Evolutionary conservation across 805 yeast genomes (phyloP).

Genomic region (Lachancea dasiensis): DNA sequence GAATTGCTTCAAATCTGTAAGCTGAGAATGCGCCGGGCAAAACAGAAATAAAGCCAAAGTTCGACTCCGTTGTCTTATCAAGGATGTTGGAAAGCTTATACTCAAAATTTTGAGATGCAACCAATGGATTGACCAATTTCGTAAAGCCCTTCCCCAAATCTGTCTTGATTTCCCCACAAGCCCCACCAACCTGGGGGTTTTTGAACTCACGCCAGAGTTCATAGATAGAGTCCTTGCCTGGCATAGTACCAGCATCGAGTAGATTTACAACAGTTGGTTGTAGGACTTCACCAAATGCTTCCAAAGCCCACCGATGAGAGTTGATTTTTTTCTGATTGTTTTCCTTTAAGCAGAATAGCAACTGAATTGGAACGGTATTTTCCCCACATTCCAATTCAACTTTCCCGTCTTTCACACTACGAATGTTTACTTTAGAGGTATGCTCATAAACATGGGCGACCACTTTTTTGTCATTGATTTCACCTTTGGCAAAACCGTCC

Average conservation of each 20-base stretch:
- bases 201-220: conserved; percentile 84
- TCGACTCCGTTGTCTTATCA: conserved; percentile 93
- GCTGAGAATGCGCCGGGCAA: conserved; percentile 97
- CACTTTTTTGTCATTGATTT: conserved; percentile 75
- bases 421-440: conserved; percentile 85
- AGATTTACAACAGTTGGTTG: conserved; percentile 79
- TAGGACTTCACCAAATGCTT: conserved; percentile 79
- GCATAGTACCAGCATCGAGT: conserved; percentile 93
- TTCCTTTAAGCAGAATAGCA: conserved; percentile 86
- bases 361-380: conserved; percentile 75
- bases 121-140: conserved; percentile 71
- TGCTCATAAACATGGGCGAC: conserved; percentile 89
- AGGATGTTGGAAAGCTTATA: conserved; percentile 91
- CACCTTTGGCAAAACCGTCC: conserved; percentile 92
- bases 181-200: conserved; percentile 84
- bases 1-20: conserved; percentile 75
- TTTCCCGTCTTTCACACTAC: conserved; percentile 52
- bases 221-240: conserved; percentile 76
- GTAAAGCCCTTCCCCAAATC: conserved; percentile 59
- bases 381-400: conserved; percentile 47
- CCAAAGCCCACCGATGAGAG: conserved; percentile 95
- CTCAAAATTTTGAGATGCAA: conserved; percentile 95
- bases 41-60: conserved; percentile 90
- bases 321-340: conserved; percentile 84
- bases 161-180: conserved; percentile 95